Conservation (phyloP, 2,329 filamentous ascomycete genomes). For the Biscogniauxia sp. region DNA sequence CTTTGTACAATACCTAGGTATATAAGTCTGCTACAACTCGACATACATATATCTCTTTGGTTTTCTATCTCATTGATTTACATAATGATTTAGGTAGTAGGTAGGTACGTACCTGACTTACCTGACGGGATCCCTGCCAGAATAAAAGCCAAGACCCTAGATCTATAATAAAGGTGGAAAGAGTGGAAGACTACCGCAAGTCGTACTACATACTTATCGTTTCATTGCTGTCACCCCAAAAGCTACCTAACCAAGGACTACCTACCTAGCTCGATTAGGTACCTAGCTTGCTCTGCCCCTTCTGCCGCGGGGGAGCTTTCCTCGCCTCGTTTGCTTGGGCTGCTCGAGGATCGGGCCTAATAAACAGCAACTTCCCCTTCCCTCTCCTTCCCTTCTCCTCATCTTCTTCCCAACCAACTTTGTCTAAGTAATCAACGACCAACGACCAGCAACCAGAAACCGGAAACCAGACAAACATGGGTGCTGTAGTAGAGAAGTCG, state of each 20-base stretch:
- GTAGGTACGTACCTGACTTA: no score
- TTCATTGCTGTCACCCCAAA: neutral
- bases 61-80: no score
- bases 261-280: slow-evolving; percentile 2
- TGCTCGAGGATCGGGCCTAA: slow-evolving; percentile 4
- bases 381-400: slow-evolving; percentile 6
- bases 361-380: slow-evolving; percentile 4
- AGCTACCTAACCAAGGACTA: neutral
- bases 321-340: slow-evolving; percentile 1
- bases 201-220: neutral
- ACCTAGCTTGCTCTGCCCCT: slow-evolving; percentile 16
- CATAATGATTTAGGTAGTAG: no score
- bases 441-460: no score
- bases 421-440: neutral
- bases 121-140: no score
- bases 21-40: no score
- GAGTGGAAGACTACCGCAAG: neutral
- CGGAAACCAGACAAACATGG: slow-evolving; percentile 30
- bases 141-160: no score
- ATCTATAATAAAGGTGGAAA: no score
- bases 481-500: slow-evolving; percentile 38
- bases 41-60: no score
- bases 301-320: slow-evolving; percentile 6
- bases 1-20: no score
- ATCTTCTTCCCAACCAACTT: slow-evolving; percentile 1